phyloP scores from a whole-genome alignment of 2,329 filamentous ascomycete species.

The Fusarium kyushuense region DNA sequence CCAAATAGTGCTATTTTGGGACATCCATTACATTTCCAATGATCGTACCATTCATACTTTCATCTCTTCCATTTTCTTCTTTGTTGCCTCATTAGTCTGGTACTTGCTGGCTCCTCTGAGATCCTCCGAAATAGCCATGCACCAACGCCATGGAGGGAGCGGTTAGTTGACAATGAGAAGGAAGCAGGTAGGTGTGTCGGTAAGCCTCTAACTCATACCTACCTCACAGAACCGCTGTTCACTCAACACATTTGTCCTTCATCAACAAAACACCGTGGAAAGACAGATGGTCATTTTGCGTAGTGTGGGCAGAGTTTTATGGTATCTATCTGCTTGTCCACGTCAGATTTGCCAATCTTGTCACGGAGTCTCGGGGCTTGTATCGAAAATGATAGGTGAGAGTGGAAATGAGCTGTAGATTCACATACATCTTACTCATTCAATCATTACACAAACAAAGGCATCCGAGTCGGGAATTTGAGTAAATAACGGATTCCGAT shows the following conservation, averaged over 20 bases:
- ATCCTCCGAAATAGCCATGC: neutral
- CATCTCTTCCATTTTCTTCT: conserved; percentile 18
- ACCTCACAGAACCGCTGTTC: neutral
- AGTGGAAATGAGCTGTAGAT: neutral
- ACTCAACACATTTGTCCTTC: conserved; percentile 31
- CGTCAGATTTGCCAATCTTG: conserved; percentile 20
- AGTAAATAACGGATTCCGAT: conserved; percentile 6
- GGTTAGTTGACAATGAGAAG: neutral
- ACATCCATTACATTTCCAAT: neutral
- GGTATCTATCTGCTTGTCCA: conserved; percentile 13
- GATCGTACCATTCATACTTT: neutral
- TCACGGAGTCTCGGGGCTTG: conserved; percentile 1
- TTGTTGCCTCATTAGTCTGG: conserved; percentile 28
- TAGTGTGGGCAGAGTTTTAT: neutral
- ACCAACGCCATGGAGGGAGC: neutral
- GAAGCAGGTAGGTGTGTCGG: neutral
- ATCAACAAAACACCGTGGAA: conserved; percentile 23
- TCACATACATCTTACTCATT: neutral
- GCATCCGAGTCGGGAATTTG: conserved; percentile 14
- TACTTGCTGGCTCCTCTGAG: neutral
- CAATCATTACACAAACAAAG: conserved; percentile 4
- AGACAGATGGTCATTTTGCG: conserved; percentile 8
- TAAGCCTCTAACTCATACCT: conserved; percentile 10
- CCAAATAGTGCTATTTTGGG: conserved; percentile 2
- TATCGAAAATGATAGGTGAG: conserved; percentile 1